Evolutionary conservation across 164 flowering plant genomes (phyloP), one percentile per base, ranked within the genome.

Genomic region (Piper longum): DNA sequence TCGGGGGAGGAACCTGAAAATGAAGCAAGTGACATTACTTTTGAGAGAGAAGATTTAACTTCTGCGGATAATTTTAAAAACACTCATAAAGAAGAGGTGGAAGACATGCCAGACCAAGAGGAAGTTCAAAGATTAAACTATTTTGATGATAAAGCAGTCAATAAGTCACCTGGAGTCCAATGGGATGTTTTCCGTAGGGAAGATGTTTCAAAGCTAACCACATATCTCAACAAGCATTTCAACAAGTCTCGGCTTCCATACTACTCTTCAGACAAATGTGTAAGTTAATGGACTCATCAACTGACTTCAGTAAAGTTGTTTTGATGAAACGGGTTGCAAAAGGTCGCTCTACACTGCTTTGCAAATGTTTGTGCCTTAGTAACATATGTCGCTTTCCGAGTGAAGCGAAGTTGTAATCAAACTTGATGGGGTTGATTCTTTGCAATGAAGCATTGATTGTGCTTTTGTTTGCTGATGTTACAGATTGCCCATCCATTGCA

Each of bases 131-230:
- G 67, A 63, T 43, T 66, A 17, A 54, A n/a, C 56, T 11, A 41
- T 67, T 19, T 64, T 41, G 63, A 57, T 43, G 71, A 66, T 43
- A 62, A 63, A 64, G 41, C 43, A 43, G 41, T 59, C 40, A 41
- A 68, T 16, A 65, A 70, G 51, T 55, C 82, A 54, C 76, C 78
- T 70, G 89, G 91, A 64, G 86, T 85, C 43, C 79, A 73, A 54
- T 89, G 93, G 93, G 96, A 87, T 78, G 75, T 89, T 56, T 89
- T 89, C 59, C 85, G 85, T 19, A 77, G 93, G 68, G 81, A 89
- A 75, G 93, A 89, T 79, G 83, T 82, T 66, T 86, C 88, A 19
- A 81, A 81, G 64, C 84, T 89, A 61, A 56, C 72, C 54, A 87
- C 83, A 45, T 89, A 86, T 64, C 81, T 89, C 48, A 68, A 61